These are phyloP conservation scores for Krasilnikovozyma curviuscula DNA, from an alignment of 768 basidiomycete species.

Conservation along the genomic window DNA sequence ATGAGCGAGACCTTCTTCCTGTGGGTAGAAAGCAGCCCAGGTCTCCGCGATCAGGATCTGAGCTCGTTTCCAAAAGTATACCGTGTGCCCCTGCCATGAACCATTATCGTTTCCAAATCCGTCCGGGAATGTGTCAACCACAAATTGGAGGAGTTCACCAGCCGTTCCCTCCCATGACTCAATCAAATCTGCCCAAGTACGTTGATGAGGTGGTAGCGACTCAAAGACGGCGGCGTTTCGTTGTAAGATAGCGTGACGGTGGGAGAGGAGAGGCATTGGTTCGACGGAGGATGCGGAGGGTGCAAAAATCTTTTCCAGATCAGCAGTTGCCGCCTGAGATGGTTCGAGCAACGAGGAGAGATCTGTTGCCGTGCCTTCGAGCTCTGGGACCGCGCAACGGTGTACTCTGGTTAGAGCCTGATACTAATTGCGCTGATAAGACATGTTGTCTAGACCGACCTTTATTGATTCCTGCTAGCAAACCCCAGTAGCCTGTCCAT, in stretches of 20 bases:
- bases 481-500: conserved; percentile 71
- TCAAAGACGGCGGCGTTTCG: conserved; percentile 49
- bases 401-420: not conserved
- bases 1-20: conserved; percentile 30
- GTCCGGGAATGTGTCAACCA: conserved; percentile 52
- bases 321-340: conserved; percentile 42
- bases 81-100: conserved; percentile 38
- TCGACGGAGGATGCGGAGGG: conserved; percentile 34
- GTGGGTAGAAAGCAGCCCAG: conserved; percentile 78
- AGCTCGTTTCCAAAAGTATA: conserved; percentile 72
- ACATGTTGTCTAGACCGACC: conserved; percentile 31
- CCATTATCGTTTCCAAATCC: conserved; percentile 52
- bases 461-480: conserved; percentile 64
- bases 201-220: conserved; percentile 28
- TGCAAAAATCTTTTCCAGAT: conserved; percentile 52
- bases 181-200: conserved; percentile 50
- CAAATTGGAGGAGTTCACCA: conserved; percentile 51
- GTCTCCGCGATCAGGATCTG: conserved; percentile 81
- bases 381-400: conserved; percentile 31
- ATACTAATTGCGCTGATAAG: not conserved
- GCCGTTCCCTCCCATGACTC: conserved; percentile 35
- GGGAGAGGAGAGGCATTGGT: conserved; percentile 44
- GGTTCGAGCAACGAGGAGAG: conserved; percentile 65
- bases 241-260: conserved; percentile 59
- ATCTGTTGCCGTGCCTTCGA: conserved; percentile 58